phyloP scores from a whole-genome alignment of 176 grass and related monocot species.

The Eleusine indica region DNA sequence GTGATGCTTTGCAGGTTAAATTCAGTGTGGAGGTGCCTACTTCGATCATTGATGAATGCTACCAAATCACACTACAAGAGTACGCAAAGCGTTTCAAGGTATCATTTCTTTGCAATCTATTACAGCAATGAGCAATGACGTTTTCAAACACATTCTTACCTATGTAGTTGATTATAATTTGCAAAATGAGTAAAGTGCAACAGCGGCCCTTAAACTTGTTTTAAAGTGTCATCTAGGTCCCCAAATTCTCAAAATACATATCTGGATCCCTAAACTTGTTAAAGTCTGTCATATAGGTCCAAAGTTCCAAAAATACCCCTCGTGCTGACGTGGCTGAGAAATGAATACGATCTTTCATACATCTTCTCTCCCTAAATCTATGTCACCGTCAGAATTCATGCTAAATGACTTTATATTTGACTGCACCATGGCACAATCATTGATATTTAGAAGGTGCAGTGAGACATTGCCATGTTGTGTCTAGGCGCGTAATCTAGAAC shows the following conservation, averaged over 20 bases:
- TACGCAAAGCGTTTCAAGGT: constrained; percentile 79
- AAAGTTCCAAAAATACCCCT: no score
- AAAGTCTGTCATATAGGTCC: no score
- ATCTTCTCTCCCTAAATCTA: no score
- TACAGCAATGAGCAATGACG: not conserved
- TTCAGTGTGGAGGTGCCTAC: constrained; percentile 91
- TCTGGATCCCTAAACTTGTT: no score
- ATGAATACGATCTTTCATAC: no score
- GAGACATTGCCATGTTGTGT: not conserved
- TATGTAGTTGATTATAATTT: not conserved
- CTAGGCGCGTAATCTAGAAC: not conserved
- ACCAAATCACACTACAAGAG: constrained; percentile 63
- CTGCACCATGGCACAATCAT: no score
- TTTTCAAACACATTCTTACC: not conserved
- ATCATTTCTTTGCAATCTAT: not conserved
- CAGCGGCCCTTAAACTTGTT: no score
- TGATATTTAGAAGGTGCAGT: not conserved
- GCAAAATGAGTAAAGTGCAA: not conserved
- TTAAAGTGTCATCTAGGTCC: no score
- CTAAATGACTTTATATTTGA: no score
- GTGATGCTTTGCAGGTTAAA: constrained; percentile 59
- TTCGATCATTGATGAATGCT: constrained; percentile 68
- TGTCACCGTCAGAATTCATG: no score
- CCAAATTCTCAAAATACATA: no score
- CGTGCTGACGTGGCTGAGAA: no score